Evolutionary conservation across 495 filamentous ascomycete species (phyloP).

Genomic region (Hypoxylon fuscum): DNA sequence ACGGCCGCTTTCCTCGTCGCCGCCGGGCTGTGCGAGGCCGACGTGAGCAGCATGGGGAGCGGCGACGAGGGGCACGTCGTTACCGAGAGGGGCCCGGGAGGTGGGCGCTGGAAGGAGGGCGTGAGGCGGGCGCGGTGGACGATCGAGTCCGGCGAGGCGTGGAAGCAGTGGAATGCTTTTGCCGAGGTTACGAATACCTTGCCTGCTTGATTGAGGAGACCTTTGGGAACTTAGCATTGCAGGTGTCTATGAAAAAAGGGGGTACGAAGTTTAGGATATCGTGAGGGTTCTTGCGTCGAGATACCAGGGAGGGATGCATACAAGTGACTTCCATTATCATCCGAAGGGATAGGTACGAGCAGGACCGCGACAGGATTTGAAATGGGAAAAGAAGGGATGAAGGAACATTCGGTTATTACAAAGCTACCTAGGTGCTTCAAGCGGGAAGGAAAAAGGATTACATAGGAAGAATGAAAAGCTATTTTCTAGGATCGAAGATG

Average conservation of each 20-base stretch:
- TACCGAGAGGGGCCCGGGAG: slow-evolving; percentile 80
- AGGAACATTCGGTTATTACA: too few species aligned
- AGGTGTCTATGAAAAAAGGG: not conserved
- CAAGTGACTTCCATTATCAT: too few species aligned
- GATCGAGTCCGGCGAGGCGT: slow-evolving; percentile 80
- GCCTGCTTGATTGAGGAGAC: slow-evolving; percentile 22
- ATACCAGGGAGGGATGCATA: slow-evolving; percentile 19
- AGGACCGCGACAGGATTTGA: too few species aligned
- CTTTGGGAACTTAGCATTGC: not conserved
- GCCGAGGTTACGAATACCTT: slow-evolving; percentile 63
- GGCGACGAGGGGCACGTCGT: slow-evolving; percentile 75
- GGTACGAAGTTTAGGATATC: not conserved
- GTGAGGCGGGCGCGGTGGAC: slow-evolving; percentile 85
- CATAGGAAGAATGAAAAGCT: too few species aligned
- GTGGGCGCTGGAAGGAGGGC: slow-evolving; percentile 91
- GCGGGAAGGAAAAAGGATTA: too few species aligned
- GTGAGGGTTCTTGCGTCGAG: slow-evolving; percentile 1
- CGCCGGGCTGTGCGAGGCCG: slow-evolving; percentile 84
- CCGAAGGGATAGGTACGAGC: too few species aligned
- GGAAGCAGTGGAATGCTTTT: slow-evolving; percentile 75
- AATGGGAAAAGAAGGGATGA: too few species aligned
- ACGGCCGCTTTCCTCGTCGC: slow-evolving; percentile 86
- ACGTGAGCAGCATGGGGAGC: slow-evolving; percentile 74
- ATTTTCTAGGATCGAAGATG: too few species aligned
- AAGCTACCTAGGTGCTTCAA: too few species aligned